Evolutionary conservation across 345 rosid species (phyloP), one percentile per base, ranked within the genome.

Genomic region (Combretum micranthum): DNA sequence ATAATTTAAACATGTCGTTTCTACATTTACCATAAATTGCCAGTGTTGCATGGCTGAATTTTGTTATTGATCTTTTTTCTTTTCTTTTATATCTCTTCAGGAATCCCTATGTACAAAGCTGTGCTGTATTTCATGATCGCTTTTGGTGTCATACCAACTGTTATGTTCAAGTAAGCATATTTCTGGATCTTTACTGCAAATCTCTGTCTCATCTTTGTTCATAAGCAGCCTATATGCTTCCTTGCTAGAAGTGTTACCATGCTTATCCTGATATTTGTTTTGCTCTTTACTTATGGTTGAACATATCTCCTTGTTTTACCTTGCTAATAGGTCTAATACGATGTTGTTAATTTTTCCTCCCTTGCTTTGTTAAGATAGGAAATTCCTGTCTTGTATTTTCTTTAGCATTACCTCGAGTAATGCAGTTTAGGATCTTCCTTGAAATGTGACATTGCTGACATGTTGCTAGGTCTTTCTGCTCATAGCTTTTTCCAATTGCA

Each of bases 71-170:
- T 8, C 5, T 47, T 25, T 44, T 43, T 32, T 22, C 52, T 44
- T 48, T 23, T 59, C 52, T 53, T 46, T 66, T 60, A 62, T 47
- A 45, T 64, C 26, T 64, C 26, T 64, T 42, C 85, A 93, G 99
- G 76, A 64, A 76, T 86, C 48, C 68, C 75, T 26, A 83, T 83
- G 15, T 77, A 71, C 68, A 83, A 61, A 75, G 75, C 76, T 37
- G 85, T 80, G 49, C 69, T 86, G 65, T 74, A 53, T 70, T 12
- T 75, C 4, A 86, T 93, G 99, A 70, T 77, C 23, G 77, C 73
- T 50, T 76, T 82, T 69, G 99, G 63, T 69, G 90, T 82, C 72
- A 69, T 89, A 62, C 99, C 99, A 52, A 93, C 99, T n/a, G 57
- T 89, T 37, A 59, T 69, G 59, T 76, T 56, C 75, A 93, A 89